phyloP scores from a whole-genome alignment of 768 basidiomycete genomes.

The Suillus decipiens region DNA sequence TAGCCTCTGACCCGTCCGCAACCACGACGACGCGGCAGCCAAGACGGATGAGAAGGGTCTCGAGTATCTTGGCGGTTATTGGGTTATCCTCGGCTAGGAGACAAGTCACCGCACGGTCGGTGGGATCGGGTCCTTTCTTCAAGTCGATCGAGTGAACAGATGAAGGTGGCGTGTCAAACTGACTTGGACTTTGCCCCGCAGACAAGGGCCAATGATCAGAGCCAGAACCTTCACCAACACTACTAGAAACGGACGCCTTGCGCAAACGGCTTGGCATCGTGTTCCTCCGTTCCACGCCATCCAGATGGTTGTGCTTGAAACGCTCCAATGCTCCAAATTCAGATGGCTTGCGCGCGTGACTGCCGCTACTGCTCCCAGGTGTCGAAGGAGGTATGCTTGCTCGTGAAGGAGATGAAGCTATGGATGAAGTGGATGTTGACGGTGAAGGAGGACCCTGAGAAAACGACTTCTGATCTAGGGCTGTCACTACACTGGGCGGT shows the following conservation, averaged over 20 bases:
- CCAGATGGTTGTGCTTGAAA: conserved; percentile 82
- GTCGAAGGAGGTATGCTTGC: conserved; percentile 72
- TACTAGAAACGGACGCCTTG: conserved; percentile 85
- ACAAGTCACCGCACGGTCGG: conserved; percentile 89
- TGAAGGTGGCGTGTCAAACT: conserved; percentile 67
- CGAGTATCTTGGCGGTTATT: conserved; percentile 96
- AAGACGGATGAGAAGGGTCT: conserved; percentile 89
- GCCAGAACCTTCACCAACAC: conserved; percentile 74
- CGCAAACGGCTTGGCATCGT: conserved; percentile 88
- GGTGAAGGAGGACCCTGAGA: conserved; percentile 87
- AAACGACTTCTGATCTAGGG: conserved; percentile 59
- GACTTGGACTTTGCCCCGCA: conserved; percentile 50
- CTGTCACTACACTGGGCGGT: conserved; percentile 76
- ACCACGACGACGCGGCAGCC: conserved; percentile 97
- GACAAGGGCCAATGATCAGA: conserved; percentile 74
- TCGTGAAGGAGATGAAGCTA: conserved; percentile 86
- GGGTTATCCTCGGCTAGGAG: conserved; percentile 97
- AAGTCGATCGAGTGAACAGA: conserved; percentile 86
- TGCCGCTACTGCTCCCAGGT: conserved; percentile 56
- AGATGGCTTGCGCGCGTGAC: conserved; percentile 82
- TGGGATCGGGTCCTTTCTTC: conserved; percentile 73
- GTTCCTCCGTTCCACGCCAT: conserved; percentile 73
- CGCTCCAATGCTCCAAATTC: conserved; percentile 87
- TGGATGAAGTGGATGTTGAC: conserved; percentile 87
- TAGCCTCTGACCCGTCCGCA: conserved; percentile 94